These are phyloP conservation scores for Scheffersomyces illinoinensis DNA, from an alignment of 1,139 yeast species.

Conservation along the genomic window DNA sequence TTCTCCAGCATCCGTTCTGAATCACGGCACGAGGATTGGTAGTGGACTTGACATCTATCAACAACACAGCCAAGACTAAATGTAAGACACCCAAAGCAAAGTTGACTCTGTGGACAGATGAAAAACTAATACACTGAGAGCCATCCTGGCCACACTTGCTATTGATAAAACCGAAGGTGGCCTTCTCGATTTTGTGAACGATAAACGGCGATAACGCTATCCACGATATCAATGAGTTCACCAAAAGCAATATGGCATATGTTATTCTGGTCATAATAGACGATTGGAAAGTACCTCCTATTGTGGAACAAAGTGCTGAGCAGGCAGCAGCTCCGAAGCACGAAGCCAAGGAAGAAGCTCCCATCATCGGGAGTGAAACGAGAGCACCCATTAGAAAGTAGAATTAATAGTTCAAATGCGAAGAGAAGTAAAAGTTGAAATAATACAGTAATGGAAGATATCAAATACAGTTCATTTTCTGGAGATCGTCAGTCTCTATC, in stretches of 20 bases:
- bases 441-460: neutral
- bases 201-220: slow-evolving; percentile 83
- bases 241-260: slow-evolving; percentile 75
- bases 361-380: slow-evolving; percentile 69
- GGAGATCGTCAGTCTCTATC: neutral
- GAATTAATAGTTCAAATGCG: neutral
- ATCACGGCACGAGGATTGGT: slow-evolving; percentile 76
- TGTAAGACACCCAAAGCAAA: slow-evolving; percentile 86
- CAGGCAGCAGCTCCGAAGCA: slow-evolving; percentile 87
- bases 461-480: neutral
- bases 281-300: slow-evolving; percentile 63
- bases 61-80: slow-evolving; percentile 62
- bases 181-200: slow-evolving; percentile 68
- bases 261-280: slow-evolving; percentile 71
- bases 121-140: slow-evolving; percentile 87
- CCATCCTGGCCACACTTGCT: slow-evolving; percentile 69
- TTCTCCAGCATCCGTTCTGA: slow-evolving; percentile 91
- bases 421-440: neutral
- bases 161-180: slow-evolving; percentile 70
- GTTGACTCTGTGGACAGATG: slow-evolving; percentile 88
- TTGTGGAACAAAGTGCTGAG: slow-evolving; percentile 62
- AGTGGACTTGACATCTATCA: slow-evolving; percentile 77
- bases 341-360: slow-evolving; percentile 71
- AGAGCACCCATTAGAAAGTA: slow-evolving; percentile 75
- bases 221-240: slow-evolving; percentile 89